Evolutionary conservation across 83 land plant genomes (phyloP), one percentile per base, ranked within the genome.

Genomic region (Larix sibirica): DNA sequence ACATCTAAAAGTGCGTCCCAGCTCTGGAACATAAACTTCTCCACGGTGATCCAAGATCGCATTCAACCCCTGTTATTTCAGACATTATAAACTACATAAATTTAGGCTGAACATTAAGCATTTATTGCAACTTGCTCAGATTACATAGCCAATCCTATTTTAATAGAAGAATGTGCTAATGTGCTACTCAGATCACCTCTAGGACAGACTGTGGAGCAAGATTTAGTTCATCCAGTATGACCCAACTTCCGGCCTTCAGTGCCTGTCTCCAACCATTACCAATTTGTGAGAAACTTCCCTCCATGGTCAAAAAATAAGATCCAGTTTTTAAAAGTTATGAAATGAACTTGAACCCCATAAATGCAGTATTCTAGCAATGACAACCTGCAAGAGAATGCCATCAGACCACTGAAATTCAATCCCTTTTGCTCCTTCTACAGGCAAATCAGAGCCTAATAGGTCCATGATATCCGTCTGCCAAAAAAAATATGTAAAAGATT

Each of bases 181-280:
- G 24, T 2, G 21, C 14, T 40, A 73, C 54, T 20, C 21, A 47
- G 10, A 69, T 3, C 84, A 87, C 98, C 95, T 98, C 99, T 38
- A 98, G 83, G 26, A 98, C 99, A 80, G 99, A 93, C 79, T 98
- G 99, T 60, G 99, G 96, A 75, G 99, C 99, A 71, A 98, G 95
- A 86, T 98, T 98, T 42, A 98, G 94, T 76, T 98, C 99, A 87
- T 96, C 99, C 21, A 98, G 86, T 67, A 98, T 75, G 83, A 98
- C 97, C 99, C 99, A 98, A 42, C 86, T 89, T 17, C 99, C 99
- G 4, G 88, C 83, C 86, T 96, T 98, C 42, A 98, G 54, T 73
- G 99, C 99, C 99, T 98, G 85, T 79, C 63, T 56, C 56, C 64
- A n/a, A 84, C 63, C 31, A 83, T 9, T 21, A n/a, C 24, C 50